A percentile compares a stretch with the other conserved stretches of the same genome.
Conservation (phyloP, 148 eudicot species). For the Heliosperma pusillum region DNA sequence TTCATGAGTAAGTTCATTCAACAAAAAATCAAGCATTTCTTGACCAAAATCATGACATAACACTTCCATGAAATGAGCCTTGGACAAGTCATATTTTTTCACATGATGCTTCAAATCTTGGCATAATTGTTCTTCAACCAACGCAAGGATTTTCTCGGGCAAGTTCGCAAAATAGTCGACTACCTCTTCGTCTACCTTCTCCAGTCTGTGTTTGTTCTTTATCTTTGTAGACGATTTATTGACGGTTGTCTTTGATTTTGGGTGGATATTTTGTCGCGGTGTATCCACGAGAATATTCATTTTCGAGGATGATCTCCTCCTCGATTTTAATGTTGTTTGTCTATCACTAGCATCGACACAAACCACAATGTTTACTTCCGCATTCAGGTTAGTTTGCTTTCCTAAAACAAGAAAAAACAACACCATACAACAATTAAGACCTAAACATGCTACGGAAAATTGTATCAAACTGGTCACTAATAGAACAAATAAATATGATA, state of each 20-base stretch:
- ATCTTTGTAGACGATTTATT: background rate
- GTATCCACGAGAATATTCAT: constrained; percentile 1
- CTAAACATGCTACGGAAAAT: too few species aligned
- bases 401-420: too few species aligned
- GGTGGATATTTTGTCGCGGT: background rate
- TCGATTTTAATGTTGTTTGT: constrained; percentile 5
- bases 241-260: background rate
- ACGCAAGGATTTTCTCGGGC: constrained; percentile 23
- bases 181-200: constrained; percentile 1
- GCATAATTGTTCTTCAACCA: constrained; percentile 32
- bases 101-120: constrained; percentile 24
- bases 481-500: background rate
- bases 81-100: constrained; percentile 1
- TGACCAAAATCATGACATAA: constrained; percentile 26
- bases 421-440: too few species aligned
- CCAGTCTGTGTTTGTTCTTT: background rate
- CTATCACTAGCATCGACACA: background rate
- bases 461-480: too few species aligned
- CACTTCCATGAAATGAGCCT: constrained; percentile 24
- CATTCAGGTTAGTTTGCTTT: too few species aligned
- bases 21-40: constrained; percentile 36
- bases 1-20: constrained; percentile 23
- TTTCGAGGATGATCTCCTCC: constrained; percentile 16
- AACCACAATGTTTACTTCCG: too few species aligned
- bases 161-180: constrained; percentile 20